A percentile compares a stretch with the other conserved stretches of the same genome.
Conservation (phyloP, 2,329 filamentous ascomycete genomes). For the Myriangium duriaei region DNA sequence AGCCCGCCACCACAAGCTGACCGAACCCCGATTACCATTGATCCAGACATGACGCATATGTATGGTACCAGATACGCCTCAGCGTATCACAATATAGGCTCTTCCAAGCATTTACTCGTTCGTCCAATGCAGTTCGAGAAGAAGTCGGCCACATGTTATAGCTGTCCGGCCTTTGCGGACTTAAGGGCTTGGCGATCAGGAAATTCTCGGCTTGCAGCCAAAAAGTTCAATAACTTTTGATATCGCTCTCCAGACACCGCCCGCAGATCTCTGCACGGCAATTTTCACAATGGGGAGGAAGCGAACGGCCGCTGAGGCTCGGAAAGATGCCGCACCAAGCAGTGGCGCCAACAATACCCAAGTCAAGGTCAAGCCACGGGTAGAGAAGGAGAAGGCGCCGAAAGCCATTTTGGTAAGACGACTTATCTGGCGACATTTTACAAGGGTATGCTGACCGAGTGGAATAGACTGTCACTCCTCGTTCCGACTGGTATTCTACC, state of each 20-base stretch:
- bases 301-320: slow-evolving; percentile 21
- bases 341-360: neutral
- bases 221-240: too few species aligned
- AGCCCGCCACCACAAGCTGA: neutral
- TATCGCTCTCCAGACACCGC: too few species aligned
- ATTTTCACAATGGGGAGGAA: slow-evolving; percentile 23
- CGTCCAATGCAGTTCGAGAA: too few species aligned
- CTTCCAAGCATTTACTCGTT: too few species aligned
- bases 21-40: neutral
- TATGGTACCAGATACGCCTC: too few species aligned
- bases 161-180: neutral
- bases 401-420: slow-evolving; percentile 5
- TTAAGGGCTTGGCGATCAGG: neutral
- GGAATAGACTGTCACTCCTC: slow-evolving; percentile 48
- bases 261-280: neutral
- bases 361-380: neutral
- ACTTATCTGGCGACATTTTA: too few species aligned
- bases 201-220: neutral
- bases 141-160: too few species aligned
- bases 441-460: slow-evolving; percentile 9
- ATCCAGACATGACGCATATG: neutral
- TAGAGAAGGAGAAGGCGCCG: neutral
- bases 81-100: too few species aligned
- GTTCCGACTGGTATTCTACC: slow-evolving; percentile 55
- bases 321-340: neutral